Base-by-base conservation (phyloP, 768 basidiomycete species). In the Coprinopsis strossmayeri region DNA sequence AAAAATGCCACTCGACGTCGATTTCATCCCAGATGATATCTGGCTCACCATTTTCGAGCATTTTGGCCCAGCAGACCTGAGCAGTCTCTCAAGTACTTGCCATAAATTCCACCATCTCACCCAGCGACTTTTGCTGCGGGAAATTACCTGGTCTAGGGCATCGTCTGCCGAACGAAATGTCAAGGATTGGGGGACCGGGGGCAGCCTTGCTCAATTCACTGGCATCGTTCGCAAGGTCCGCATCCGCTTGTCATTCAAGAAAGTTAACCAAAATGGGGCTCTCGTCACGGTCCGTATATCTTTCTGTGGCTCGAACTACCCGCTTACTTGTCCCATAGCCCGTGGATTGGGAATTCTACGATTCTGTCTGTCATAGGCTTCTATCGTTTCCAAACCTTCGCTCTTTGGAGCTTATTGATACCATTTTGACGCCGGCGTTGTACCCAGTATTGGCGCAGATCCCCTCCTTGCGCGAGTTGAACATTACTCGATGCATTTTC, bases 31-130 rank as follows among this genome's bases (percentile, higher is more conserved):
- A 2, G 64, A 62, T 41, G 64, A 65, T 44, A 53, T 65, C n/a
- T 65, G 62, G 61, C 60, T 65, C 12, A 55, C 57, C 20, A 53
- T 65, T 12, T 65, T 65, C 44, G 61, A 64, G 39, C 45, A 55
- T 10, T 45, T 63, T 11, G 37, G 53, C 1, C 59, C 63, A 2
- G 28, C 53, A 0, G 48, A 57, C 2, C 57, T 66, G 11, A 55
- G 57, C 2, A 27, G 46, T 10, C 42, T 66, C 9, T 53, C 59
- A 23, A 54, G 54, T 12, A 56, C 55, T 9, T 66, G 60, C 26
- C 50, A 41, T 2, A 55, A 60, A 9, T 64, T 66, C 42, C 48
- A 54, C 18, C 48, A 47, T 3, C 57, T 66, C 12, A 59, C 61
- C 1, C 55, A 57, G 12, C 57, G 58, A 35, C 61, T 55, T 3